Percentiles rank a stretch among this genome's conserved stretches.
phyloP scores from a whole-genome alignment of 352 stramenopile genomes.

The Pythium brachiatum region DNA sequence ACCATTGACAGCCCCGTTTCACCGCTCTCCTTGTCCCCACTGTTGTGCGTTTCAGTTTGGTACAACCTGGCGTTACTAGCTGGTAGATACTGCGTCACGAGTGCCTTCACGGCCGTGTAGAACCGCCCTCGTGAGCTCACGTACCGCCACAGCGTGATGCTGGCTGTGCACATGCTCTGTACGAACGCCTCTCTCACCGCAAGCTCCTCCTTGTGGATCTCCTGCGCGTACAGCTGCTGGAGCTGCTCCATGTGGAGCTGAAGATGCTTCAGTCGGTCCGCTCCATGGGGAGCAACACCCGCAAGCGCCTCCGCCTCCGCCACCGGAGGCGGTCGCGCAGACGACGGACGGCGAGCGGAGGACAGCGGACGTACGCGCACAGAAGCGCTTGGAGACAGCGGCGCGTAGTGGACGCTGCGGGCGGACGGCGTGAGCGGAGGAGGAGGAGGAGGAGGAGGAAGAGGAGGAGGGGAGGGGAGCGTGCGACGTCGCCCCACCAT shows the following conservation, averaged over 20 bases:
- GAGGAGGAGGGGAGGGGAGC: background rate
- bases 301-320: slow-evolving; percentile 12
- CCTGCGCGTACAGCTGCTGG: slow-evolving; percentile 41
- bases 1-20: background rate
- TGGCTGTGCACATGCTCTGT: slow-evolving; percentile 42
- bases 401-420: slow-evolving; percentile 15
- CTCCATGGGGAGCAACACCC: slow-evolving; percentile 14
- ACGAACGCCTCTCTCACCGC: slow-evolving; percentile 31
- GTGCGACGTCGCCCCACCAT: slow-evolving; percentile 5
- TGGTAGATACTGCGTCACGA: slow-evolving; percentile 40
- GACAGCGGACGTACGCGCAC: background rate
- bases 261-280: slow-evolving; percentile 37
- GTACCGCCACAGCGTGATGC: slow-evolving; percentile 46
- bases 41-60: slow-evolving; percentile 23
- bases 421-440: slow-evolving; percentile 2
- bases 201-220: slow-evolving; percentile 48
- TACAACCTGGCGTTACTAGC: slow-evolving; percentile 28
- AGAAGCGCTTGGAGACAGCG: background rate
- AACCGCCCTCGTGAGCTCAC: slow-evolving; percentile 32
- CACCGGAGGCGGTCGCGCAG: background rate
- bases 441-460: background rate
- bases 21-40: background rate
- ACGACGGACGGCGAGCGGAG: background rate
- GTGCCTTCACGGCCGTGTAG: slow-evolving; percentile 41
- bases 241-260: slow-evolving; percentile 55